Evolutionary conservation across 768 basidiomycete species (phyloP), one percentile per base, ranked within the genome.

Genomic region (Cyclocybe aegerita): DNA sequence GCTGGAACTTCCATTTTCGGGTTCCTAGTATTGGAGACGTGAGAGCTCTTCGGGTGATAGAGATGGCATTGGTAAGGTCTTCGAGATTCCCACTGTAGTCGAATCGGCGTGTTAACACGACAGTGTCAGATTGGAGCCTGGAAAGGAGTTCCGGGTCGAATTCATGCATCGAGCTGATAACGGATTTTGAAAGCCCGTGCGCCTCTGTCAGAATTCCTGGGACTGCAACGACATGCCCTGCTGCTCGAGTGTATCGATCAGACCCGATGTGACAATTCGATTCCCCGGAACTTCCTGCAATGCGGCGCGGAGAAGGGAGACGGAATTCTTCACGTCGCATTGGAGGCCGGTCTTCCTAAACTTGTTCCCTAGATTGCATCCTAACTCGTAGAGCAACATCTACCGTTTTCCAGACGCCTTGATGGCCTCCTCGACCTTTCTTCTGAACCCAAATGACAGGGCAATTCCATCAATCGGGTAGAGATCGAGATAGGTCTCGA

Each of bases 321-420:
- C 39, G 9, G 39, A 17, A 11, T 34, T 49, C 16, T 50, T 39
- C 8, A 32, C 50, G 12, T 50, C 48, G 5, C 15, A 16, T 32
- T 40, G 46, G 14, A 42, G n/a, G n/a, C 55, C 52, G 4, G 39
- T 30, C 4, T 14, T 37, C 12, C 33, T 31, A 34, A 53, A 57
- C 10, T 15, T 41, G 30, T 46, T 34, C 8, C 38, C 46, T 15
- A 49, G 42, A 11, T 46, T 29, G 38, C 31, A 31, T 2, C 30
- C 55, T 8, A 53, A 15, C 38, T 56, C 51, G 32, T 40, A 49
- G 4, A 47, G 33, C 16, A 57, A 53, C 48, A 48, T 48, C 42
- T 42, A 46, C 37, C 44, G 50, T 5, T 43, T 12, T 11, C 44
- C 52, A 3, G 44, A 50, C n/a, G 42, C 38, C 16, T 30, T 37